Evolutionary conservation across 177 flowering plant genomes (phyloP), one percentile per base, ranked within the genome.

Genomic region (Vitis hybrid): DNA sequence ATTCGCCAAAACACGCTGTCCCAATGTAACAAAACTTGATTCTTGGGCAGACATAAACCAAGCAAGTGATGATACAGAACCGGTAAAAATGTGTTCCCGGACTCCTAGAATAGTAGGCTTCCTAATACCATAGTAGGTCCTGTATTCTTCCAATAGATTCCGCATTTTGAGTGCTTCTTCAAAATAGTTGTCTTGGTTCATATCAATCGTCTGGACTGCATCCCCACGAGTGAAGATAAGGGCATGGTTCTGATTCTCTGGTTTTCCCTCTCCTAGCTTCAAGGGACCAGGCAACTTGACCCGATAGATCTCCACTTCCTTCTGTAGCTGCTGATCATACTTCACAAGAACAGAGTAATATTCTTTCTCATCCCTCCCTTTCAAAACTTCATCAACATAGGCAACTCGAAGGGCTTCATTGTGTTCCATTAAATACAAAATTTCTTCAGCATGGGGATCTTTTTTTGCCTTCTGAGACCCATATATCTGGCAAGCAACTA

Each of bases 21-120:
- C 90, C 72, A 88, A 76, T 18, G 92, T 88, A 59, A 88, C 92
- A 82, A 88, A 88, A 71, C 89, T 85, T 11, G 81, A 87, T 70
- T 88, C 92, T 65, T 88, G 92, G 46, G 90, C 88, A 10, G 90
- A 87, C 92, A 88, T 88, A 71, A 87, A 88, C 90, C 89, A 87
- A 57, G 90, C 92, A 62, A 88, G 88, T 6, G 92, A 88, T 12
- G 90, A 87, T 51, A 88, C 92, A 48, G 90, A 85, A 61, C 90
- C 92, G 7, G 92, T 88, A 52, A 88, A 88, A 56, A 87, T 78
- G 62, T 88, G 88, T 64, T 88, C 92, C 54, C 92, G 73, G 40
- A 88, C 90, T 24, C 92, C 92, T 73, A 88, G 72, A 30, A 88
- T 87, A 10, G 87, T 85, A 4, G 90, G 92, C 66, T 85, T 85